Base-by-base conservation (phyloP, 345 rosid genomes). In the Trapa incisa region DNA sequence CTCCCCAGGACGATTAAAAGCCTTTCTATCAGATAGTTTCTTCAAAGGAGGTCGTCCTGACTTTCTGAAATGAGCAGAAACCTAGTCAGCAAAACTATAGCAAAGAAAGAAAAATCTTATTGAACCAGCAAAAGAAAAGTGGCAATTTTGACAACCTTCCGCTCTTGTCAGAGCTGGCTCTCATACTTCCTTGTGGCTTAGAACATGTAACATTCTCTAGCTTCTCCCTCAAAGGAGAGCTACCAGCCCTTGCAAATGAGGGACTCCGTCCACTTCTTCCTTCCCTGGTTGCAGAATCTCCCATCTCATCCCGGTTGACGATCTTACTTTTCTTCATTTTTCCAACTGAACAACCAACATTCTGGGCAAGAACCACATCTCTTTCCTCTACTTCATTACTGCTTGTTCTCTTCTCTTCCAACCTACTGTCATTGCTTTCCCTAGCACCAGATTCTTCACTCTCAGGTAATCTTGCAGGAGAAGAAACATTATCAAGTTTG, bases 1-100 rank as follows among this genome's bases (percentile, higher is more conserved):
- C 71, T 78, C 75, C 66, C 76, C 81, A 68, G 74, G 71, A 61
- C 80, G 79, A 65, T 69, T 47, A 52, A 76, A 43, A 70, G 70
- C 72, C 78, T 84, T 84, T 53, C 81, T 82, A 50, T 82, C 86
- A 15, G 82, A 75, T 64, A 78, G 54, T 71, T 82, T 84, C 76
- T 82, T 84, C n/a, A 82, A 72, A 60, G 87, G 87, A 43, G 86
- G 88, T 43, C 88, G 81, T 57, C 88, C 84, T 6, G 84, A 73
- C 81, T 80, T 82, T 65, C 86, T 84, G 84, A 64, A 64, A 78
- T 62, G 50, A 72, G 64, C 61, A 70, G 71, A 76, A 33, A 45
- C 48, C 13, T 45, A 45, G 8, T 45, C 60, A 32, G 53, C 17
- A 29, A 65, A 42, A 22, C 47, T 43, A 65, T 62, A 56, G 5